Evolutionary conservation across 108 stramenopile genomes (phyloP).

Genomic region (Nannochloropsis oceanica): DNA sequence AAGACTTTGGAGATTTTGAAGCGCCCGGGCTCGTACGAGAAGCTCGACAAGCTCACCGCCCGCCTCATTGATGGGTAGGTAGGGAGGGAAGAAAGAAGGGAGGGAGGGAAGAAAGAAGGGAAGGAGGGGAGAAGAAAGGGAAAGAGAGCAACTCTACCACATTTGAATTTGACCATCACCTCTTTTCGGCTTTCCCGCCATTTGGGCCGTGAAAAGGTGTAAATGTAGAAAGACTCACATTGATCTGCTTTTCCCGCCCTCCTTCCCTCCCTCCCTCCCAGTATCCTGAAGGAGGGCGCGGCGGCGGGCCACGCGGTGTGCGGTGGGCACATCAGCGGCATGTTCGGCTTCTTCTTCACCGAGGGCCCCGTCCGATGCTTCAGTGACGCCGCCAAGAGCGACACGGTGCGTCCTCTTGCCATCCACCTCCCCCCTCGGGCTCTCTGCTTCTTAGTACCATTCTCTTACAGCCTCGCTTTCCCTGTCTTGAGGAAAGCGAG

Average conservation of each 20-base stretch:
- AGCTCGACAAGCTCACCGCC: constrained; percentile 75
- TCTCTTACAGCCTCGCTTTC: no score
- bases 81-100: neutral
- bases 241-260: constrained; percentile 4
- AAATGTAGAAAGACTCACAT: no score
- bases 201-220: no score
- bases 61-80: constrained; percentile 68
- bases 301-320: constrained; percentile 65
- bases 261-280: constrained; percentile 47
- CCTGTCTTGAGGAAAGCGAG: no score
- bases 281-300: constrained; percentile 24
- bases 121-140: neutral
- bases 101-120: no score
- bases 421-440: neutral
- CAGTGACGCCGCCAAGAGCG: constrained; percentile 68
- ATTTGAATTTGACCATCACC: no score
- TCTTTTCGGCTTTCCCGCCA: no score
- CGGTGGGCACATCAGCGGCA: constrained; percentile 78
- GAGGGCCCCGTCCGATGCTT: constrained; percentile 89
- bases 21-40: constrained; percentile 61
- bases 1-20: constrained; percentile 78
- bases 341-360: constrained; percentile 96
- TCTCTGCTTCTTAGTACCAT: neutral
- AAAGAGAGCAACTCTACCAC: no score
- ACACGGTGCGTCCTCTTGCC: constrained; percentile 35